These are phyloP conservation scores for Salix viminalis DNA, from an alignment of 345 rosid species.

Conservation along the genomic window DNA sequence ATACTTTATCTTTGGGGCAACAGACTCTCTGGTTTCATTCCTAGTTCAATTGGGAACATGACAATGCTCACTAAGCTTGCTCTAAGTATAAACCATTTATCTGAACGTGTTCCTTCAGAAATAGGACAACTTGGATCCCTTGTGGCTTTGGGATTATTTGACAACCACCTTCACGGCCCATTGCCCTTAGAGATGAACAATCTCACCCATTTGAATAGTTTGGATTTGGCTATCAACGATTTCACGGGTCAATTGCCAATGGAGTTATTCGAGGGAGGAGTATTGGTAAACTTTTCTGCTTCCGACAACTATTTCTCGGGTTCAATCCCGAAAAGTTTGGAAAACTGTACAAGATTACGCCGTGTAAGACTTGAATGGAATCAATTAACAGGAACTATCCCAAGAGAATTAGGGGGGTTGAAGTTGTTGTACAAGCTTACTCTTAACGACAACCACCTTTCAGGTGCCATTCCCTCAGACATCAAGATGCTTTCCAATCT, in stretches of 20 bases:
- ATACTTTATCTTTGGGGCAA: too few species aligned
- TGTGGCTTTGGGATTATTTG: background rate
- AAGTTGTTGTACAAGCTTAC: background rate
- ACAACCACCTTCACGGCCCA: background rate
- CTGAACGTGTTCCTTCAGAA: background rate
- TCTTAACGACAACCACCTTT: slow-evolving; percentile 1
- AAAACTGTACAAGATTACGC: background rate
- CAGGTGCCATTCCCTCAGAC: background rate
- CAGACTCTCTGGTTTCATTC: too few species aligned
- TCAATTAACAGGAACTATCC: background rate
- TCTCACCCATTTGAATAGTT: background rate
- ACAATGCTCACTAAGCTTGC: rapidly evolving
- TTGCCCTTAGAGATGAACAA: background rate
- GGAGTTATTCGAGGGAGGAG: background rate
- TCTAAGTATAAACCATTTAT: background rate
- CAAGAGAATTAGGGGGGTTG: background rate
- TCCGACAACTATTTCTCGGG: background rate
- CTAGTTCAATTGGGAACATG: background rate
- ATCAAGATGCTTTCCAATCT: background rate
- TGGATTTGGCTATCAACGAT: rapidly evolving
- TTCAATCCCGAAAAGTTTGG: background rate
- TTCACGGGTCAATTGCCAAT: background rate
- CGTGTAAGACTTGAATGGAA: background rate
- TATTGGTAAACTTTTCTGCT: background rate
- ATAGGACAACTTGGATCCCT: background rate